Percentiles rank a stretch among this genome's conserved stretches.
phyloP scores from a whole-genome alignment of 179 eudicot species.

The Heliamphora pulchella region DNA sequence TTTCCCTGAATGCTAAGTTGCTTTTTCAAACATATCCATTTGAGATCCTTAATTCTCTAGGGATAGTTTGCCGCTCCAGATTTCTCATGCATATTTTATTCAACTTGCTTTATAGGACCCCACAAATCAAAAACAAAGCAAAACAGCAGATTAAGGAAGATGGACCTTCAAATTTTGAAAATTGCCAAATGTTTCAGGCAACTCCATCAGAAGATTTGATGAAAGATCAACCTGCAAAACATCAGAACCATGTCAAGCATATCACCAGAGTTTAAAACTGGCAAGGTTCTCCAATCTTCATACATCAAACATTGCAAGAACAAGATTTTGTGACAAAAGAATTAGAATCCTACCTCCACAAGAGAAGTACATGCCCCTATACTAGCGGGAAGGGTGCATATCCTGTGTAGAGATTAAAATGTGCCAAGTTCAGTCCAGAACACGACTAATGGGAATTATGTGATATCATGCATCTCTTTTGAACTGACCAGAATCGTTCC shows the following conservation, averaged over 20 bases:
- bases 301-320: background rate
- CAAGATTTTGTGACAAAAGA: slow-evolving; percentile 5
- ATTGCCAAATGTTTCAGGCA: slow-evolving; percentile 68
- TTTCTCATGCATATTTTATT: background rate
- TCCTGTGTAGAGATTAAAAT: slow-evolving; percentile 33
- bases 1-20: background rate
- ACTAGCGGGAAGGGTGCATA: slow-evolving; percentile 41
- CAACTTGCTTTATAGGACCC: slow-evolving; percentile 13
- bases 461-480: background rate
- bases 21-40: background rate
- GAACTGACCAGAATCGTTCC: background rate
- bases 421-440: slow-evolving; percentile 7
- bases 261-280: background rate
- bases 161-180: slow-evolving; percentile 65
- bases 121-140: background rate
- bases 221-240: slow-evolving; percentile 75
- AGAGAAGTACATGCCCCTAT: slow-evolving; percentile 69
- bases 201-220: slow-evolving; percentile 64
- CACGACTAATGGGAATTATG: background rate
- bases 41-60: background rate
- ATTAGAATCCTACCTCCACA: slow-evolving; percentile 47
- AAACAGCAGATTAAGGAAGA: background rate
- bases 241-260: slow-evolving; percentile 12
- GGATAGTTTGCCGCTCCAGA: background rate
- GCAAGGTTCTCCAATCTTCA: background rate